Conservation (phyloP, 768 basidiomycete species). For the Trametes gibbosa region DNA sequence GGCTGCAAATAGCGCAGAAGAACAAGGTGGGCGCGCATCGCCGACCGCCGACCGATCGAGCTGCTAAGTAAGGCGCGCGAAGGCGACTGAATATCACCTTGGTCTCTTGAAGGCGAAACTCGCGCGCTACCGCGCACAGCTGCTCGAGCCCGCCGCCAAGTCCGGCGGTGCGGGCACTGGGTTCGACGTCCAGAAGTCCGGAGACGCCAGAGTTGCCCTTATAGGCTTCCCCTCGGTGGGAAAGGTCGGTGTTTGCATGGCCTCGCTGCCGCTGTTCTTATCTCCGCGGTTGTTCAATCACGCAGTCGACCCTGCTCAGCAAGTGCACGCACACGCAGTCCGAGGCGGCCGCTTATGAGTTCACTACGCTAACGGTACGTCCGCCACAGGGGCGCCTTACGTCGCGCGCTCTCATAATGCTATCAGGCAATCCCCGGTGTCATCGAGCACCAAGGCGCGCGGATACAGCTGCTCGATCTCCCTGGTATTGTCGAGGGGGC, state of each 20-base stretch:
- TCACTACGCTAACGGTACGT: slow-evolving; percentile 83
- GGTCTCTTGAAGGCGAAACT: slow-evolving; percentile 93
- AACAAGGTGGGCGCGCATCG: slow-evolving; percentile 64
- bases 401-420: neutral
- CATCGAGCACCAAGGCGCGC: slow-evolving; percentile 89
- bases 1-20: slow-evolving; percentile 69
- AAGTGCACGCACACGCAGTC: slow-evolving; percentile 92
- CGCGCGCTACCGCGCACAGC: slow-evolving; percentile 90
- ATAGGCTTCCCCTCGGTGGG: slow-evolving; percentile 98
- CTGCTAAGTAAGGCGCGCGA: slow-evolving; percentile 9
- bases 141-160: slow-evolving; percentile 89
- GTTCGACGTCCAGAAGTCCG: slow-evolving; percentile 85
- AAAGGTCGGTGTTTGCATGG: slow-evolving; percentile 45
- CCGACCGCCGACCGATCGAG: neutral
- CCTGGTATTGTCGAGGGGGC: slow-evolving; percentile 96
- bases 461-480: slow-evolving; percentile 92
- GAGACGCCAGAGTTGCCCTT: slow-evolving; percentile 87
- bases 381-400: neutral
- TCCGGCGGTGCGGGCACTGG: slow-evolving; percentile 78
- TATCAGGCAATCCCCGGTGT: slow-evolving; percentile 92
- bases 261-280: neutral
- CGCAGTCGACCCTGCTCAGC: slow-evolving; percentile 82
- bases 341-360: slow-evolving; percentile 90
- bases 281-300: neutral
- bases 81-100: slow-evolving; percentile 92